Conservation (phyloP, 129 eudicot genomes). For the Glebionis coronaria region DNA sequence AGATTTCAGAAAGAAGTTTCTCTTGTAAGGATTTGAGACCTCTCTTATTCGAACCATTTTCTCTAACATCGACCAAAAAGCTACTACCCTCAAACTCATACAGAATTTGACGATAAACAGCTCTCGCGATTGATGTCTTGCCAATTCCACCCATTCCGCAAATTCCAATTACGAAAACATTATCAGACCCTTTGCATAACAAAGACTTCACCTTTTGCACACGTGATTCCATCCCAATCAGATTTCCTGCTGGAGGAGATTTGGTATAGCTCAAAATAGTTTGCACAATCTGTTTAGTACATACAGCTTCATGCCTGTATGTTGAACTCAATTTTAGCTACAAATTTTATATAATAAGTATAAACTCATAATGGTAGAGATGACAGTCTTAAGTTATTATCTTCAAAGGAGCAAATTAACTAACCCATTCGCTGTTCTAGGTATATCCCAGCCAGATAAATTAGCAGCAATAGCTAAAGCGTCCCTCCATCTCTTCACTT, state of each 20-base stretch:
- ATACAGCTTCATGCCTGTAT: neutral
- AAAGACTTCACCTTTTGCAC: neutral
- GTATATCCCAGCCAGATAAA: neutral
- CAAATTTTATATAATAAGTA: too few species aligned
- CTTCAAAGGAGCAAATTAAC: neutral
- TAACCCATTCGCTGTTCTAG: neutral
- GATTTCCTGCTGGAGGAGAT: neutral
- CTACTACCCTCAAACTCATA: neutral
- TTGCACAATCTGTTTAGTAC: neutral
- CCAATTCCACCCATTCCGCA: neutral
- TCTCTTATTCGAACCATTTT: neutral
- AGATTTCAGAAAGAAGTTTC: neutral
- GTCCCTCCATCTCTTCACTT: neutral
- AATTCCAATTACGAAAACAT: neutral
- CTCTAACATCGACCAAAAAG: neutral
- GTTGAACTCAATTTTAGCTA: neutral
- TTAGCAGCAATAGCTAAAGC: neutral
- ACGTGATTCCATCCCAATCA: neutral
- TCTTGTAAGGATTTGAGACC: neutral
- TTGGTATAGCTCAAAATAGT: neutral
- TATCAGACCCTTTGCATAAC: neutral
- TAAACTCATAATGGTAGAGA: neutral
- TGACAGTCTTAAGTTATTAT: too few species aligned
- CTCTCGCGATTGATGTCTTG: neutral
- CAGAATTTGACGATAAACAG: neutral